Percentiles rank a stretch among this genome's conserved stretches.
Conservation (phyloP, 768 basidiomycete genomes). For the Cyclocybe aegerita region DNA sequence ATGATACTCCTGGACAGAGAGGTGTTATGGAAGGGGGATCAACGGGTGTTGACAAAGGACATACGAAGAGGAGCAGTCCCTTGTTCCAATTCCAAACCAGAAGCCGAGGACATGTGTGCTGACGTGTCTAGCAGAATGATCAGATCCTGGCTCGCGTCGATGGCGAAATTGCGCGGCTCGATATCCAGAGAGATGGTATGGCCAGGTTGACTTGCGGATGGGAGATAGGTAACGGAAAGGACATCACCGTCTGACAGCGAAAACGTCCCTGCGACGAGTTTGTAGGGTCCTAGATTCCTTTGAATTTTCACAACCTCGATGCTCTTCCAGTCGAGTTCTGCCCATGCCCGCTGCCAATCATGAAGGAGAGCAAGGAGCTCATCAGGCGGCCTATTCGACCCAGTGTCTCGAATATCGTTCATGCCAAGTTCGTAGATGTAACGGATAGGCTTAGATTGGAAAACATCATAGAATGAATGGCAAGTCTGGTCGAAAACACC, state of each 20-base stretch:
- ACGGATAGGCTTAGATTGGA: not conserved
- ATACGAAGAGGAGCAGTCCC: constrained; percentile 5
- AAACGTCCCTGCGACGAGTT: constrained; percentile 3
- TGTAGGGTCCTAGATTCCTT: not conserved
- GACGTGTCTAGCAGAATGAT: constrained; percentile 1
- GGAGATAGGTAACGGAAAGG: not conserved
- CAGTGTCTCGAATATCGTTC: not conserved
- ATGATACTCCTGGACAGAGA: not conserved
- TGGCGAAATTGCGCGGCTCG: not conserved
- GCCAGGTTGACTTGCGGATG: not conserved
- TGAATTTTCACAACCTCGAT: not conserved
- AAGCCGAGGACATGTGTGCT: not conserved
- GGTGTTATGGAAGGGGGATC: too few species aligned
- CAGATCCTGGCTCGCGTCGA: constrained; percentile 9
- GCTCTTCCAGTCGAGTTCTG: not conserved
- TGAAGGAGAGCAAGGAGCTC: not conserved
- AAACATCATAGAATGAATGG: not conserved
- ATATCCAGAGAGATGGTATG: not conserved
- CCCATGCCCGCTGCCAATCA: constrained; percentile 1
- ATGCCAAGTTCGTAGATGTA: not conserved
- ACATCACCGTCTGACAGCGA: not conserved
- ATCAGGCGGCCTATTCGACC: not conserved
- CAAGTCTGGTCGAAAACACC: not conserved
- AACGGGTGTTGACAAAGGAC: not conserved
- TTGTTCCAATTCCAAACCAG: constrained; percentile 11